Conservation (phyloP, 1,284 basidiomycete species). For the Rhodotorula sp. region DNA sequence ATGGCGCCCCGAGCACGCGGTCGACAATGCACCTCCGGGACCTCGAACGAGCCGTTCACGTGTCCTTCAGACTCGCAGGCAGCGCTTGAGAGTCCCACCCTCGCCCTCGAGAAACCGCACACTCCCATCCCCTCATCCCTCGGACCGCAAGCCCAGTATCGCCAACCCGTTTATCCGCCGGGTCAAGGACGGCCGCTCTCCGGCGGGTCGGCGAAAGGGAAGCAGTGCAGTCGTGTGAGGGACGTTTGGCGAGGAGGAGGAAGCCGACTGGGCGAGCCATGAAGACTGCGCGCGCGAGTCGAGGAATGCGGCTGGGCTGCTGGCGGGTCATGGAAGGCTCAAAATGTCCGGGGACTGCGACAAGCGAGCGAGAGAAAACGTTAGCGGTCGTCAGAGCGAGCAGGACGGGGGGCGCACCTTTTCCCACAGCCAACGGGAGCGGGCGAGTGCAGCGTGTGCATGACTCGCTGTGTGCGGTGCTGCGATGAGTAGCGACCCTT, state of each 20-base stretch:
- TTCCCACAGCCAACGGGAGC: slow-evolving; percentile 30
- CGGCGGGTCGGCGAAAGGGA: background rate
- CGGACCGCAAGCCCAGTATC: background rate
- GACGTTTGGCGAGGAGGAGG: background rate
- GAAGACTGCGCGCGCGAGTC: background rate
- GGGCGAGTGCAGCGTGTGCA: background rate
- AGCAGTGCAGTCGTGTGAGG: background rate
- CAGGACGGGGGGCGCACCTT: slow-evolving; percentile 16
- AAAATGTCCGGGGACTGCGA: slow-evolving; percentile 26
- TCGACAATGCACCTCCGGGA: slow-evolving; percentile 6
- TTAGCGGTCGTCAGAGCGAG: background rate
- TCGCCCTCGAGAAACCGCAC: background rate
- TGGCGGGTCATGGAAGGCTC: background rate
- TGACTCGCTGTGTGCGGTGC: slow-evolving; percentile 18
- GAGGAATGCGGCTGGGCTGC: background rate
- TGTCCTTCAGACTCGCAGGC: background rate
- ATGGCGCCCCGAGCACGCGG: slow-evolving; percentile 11
- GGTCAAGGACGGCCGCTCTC: slow-evolving; percentile 28
- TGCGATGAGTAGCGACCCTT: slow-evolving; percentile 34
- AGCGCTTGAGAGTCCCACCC: slow-evolving; percentile 1
- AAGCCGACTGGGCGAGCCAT: background rate
- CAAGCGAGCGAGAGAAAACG: background rate
- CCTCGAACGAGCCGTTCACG: background rate
- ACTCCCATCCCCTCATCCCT: background rate
- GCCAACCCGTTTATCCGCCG: slow-evolving; percentile 8